Conservation (phyloP, 2,329 filamentous ascomycete genomes). For the Aspergillus pseudotamarii region DNA sequence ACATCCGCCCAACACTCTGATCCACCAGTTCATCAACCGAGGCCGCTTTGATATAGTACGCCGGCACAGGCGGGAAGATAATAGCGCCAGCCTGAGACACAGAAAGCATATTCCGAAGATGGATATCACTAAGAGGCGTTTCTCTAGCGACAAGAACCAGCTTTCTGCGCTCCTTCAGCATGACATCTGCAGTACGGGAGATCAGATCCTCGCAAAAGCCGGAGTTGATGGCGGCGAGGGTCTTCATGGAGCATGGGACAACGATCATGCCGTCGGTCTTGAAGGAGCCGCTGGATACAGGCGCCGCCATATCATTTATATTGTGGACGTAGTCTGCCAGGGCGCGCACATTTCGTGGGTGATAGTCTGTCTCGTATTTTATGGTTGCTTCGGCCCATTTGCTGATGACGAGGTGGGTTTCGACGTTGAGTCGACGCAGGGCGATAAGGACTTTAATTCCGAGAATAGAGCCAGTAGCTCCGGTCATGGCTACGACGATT, state of each 20-base stretch:
- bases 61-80: constrained; percentile 50
- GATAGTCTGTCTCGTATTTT: constrained; percentile 51
- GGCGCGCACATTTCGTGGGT: constrained; percentile 38
- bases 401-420: constrained; percentile 53
- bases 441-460: constrained; percentile 47
- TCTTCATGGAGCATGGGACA: constrained; percentile 54
- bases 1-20: constrained; percentile 51
- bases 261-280: constrained; percentile 51
- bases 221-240: constrained; percentile 45
- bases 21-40: constrained; percentile 47
- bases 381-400: constrained; percentile 55
- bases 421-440: constrained; percentile 48
- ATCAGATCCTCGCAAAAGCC: constrained; percentile 52
- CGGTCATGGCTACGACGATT: constrained; percentile 55
- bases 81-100: constrained; percentile 43
- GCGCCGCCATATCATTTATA: constrained; percentile 49
- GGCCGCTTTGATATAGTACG: constrained; percentile 47
- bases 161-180: constrained; percentile 48
- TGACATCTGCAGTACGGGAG: constrained; percentile 50
- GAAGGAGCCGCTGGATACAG: constrained; percentile 51
- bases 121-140: constrained; percentile 52
- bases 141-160: constrained; percentile 48
- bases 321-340: constrained; percentile 45
- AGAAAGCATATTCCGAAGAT: constrained; percentile 50
- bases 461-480: constrained; percentile 51